These are phyloP conservation scores for Salicornia ramosissima DNA, from an alignment of 148 eudicot genomes.

Conservation along the genomic window DNA sequence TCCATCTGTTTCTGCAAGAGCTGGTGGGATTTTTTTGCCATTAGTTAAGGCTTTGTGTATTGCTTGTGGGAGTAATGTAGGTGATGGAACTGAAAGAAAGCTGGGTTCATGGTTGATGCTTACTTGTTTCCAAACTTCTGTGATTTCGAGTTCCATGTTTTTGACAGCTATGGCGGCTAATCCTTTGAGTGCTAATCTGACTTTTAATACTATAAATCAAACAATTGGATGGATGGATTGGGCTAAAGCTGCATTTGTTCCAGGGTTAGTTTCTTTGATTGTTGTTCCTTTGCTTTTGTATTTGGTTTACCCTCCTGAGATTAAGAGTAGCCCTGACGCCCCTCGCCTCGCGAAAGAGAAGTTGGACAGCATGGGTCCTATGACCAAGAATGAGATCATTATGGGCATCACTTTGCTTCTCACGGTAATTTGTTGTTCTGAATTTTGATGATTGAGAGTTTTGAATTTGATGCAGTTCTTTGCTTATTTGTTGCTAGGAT, in stretches of 20 bases:
- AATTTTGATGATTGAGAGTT: background rate
- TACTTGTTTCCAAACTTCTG: slow-evolving; percentile 89
- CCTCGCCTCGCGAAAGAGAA: slow-evolving; percentile 77
- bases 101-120: slow-evolving; percentile 89
- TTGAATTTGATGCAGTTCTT: background rate
- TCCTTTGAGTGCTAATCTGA: slow-evolving; percentile 77
- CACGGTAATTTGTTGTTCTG: slow-evolving; percentile 42
- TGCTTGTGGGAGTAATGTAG: slow-evolving; percentile 83
- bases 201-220: slow-evolving; percentile 51
- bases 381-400: slow-evolving; percentile 78
- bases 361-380: slow-evolving; percentile 84
- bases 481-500: background rate
- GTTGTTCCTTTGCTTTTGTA: slow-evolving; percentile 81
- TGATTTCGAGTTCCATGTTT: slow-evolving; percentile 82
- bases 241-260: slow-evolving; percentile 97
- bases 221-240: slow-evolving; percentile 97
- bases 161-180: slow-evolving; percentile 96
- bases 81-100: slow-evolving; percentile 81
- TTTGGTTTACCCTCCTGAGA: slow-evolving; percentile 70
- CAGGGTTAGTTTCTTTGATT: slow-evolving; percentile 81
- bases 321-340: slow-evolving; percentile 96
- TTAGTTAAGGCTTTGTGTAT: slow-evolving; percentile 70
- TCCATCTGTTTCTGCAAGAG: slow-evolving; percentile 86
- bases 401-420: slow-evolving; percentile 83
- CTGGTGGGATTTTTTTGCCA: slow-evolving; percentile 88